Conservation (phyloP, 1,139 yeast species). For the Ogataea hybrid region DNA sequence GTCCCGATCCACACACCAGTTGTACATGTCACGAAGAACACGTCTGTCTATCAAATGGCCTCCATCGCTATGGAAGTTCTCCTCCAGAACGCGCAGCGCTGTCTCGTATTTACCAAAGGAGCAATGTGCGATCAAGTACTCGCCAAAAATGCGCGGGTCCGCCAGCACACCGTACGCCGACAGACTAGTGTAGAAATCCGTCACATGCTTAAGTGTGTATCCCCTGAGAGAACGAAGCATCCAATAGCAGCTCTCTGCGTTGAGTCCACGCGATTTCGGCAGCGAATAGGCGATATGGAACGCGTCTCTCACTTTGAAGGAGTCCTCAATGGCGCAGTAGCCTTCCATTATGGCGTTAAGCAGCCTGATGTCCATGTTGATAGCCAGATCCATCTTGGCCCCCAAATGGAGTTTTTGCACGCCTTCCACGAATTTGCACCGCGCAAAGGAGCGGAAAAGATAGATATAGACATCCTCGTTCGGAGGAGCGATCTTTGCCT, state of each 20-base stretch:
- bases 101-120: conserved; percentile 61
- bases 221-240: conserved; percentile 69
- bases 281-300: conserved; percentile 56
- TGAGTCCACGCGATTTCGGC: conserved; percentile 51
- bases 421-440: conserved; percentile 60
- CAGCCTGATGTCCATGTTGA: conserved; percentile 57
- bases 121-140: conserved; percentile 71
- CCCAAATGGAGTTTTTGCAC: conserved; percentile 64
- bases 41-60: conserved; percentile 44
- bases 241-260: conserved; percentile 66
- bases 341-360: conserved; percentile 68
- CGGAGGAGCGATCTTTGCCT: conserved; percentile 59
- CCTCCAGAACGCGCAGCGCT: conserved; percentile 53
- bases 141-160: conserved; percentile 53
- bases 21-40: conserved; percentile 56
- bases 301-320: conserved; percentile 56
- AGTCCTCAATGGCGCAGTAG: conserved; percentile 61
- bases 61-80: conserved; percentile 49
- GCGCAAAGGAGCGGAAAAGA: conserved; percentile 62
- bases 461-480: conserved; percentile 59
- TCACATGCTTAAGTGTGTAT: conserved; percentile 57
- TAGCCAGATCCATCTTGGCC: conserved; percentile 61
- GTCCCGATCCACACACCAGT: conserved; percentile 53
- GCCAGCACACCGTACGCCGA: conserved; percentile 55
- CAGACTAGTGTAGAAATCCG: conserved; percentile 61